Conservation (phyloP, 2,329 filamentous ascomycete species). For the Pseudonectria buxi region DNA sequence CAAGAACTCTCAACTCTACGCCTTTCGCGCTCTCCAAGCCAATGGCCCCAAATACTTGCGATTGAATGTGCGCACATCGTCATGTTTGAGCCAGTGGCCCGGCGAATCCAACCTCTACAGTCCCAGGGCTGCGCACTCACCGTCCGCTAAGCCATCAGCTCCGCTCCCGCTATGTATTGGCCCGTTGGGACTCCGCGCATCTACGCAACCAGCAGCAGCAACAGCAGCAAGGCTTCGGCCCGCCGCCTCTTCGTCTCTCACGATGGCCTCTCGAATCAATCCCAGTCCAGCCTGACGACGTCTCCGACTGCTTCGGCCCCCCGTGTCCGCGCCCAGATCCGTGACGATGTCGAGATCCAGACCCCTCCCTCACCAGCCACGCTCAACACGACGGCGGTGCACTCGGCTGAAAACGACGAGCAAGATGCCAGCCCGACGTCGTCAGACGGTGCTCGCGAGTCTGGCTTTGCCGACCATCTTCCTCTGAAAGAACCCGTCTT, state of each 20-base stretch:
- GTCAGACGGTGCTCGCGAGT: constrained; percentile 17
- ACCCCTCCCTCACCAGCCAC: constrained; percentile 44
- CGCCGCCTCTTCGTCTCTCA: constrained; percentile 48
- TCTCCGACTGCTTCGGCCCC: constrained; percentile 7
- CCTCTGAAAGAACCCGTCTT: constrained; percentile 59
- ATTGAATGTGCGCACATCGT: constrained; percentile 14
- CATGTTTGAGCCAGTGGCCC: constrained; percentile 20
- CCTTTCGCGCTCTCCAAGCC: constrained; percentile 8
- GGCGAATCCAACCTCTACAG: constrained; percentile 8
- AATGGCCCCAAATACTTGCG: constrained; percentile 14
- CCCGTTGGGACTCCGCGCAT: constrained; percentile 77
- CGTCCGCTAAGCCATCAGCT: too few relatives aligned
- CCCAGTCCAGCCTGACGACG: constrained; percentile 18
- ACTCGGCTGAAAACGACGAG: constrained; percentile 51
- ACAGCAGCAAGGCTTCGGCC: constrained; percentile 45
- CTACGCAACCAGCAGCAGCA: constrained; percentile 71
- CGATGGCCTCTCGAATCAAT: constrained; percentile 47
- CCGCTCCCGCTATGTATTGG: constrained; percentile 73
- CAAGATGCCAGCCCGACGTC: constrained; percentile 17
- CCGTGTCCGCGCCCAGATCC: constrained; percentile 13
- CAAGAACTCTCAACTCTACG: constrained; percentile 8
- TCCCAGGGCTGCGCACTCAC: constrained; percentile 14
- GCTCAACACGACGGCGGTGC: constrained; percentile 50
- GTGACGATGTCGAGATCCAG: constrained; percentile 30
- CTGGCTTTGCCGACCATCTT: constrained; percentile 26